Conservation (phyloP, 2,329 filamentous ascomycete species). For the Aspergillus niger region DNA sequence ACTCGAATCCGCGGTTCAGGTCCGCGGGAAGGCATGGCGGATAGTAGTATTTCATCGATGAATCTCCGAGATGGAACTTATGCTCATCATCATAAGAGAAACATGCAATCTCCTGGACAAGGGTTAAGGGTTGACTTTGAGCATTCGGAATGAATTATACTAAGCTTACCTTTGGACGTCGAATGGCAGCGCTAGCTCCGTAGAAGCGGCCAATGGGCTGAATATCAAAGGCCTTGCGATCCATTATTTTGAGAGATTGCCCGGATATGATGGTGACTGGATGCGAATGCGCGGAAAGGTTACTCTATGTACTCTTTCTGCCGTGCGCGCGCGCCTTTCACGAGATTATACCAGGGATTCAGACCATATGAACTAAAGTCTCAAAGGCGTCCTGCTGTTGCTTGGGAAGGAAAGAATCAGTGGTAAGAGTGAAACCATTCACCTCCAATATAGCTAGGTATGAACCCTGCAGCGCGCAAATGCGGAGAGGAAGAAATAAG, state of each 20-base stretch:
- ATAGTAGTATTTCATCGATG: slow-evolving; percentile 86
- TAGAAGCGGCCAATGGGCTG: slow-evolving; percentile 70
- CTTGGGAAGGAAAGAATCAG: too few species aligned
- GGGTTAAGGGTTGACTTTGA: slow-evolving; percentile 8
- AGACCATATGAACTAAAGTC: neutral
- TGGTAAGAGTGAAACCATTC: too few species aligned
- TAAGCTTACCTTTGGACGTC: slow-evolving; percentile 66
- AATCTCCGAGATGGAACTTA: slow-evolving; percentile 71
- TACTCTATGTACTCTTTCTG: neutral
- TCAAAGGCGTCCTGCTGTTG: neutral
- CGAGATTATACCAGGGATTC: neutral
- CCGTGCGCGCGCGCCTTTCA: neutral
- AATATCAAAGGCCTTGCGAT: slow-evolving; percentile 58
- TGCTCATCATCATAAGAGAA: slow-evolving; percentile 93
- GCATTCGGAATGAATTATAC: neutral
- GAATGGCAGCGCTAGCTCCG: slow-evolving; percentile 69
- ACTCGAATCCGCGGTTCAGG: slow-evolving; percentile 77
- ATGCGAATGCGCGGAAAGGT: neutral
- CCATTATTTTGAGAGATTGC: slow-evolving; percentile 28
- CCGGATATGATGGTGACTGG: neutral
- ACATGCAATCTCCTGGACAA: slow-evolving; percentile 78
- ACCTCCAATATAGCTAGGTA: neutral
- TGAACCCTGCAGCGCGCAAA: neutral
- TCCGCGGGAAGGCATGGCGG: slow-evolving; percentile 70
- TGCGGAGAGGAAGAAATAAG: neutral